These are phyloP conservation scores for Rhododendron ovatum DNA, from an alignment of 148 eudicot species.

Conservation along the genomic window DNA sequence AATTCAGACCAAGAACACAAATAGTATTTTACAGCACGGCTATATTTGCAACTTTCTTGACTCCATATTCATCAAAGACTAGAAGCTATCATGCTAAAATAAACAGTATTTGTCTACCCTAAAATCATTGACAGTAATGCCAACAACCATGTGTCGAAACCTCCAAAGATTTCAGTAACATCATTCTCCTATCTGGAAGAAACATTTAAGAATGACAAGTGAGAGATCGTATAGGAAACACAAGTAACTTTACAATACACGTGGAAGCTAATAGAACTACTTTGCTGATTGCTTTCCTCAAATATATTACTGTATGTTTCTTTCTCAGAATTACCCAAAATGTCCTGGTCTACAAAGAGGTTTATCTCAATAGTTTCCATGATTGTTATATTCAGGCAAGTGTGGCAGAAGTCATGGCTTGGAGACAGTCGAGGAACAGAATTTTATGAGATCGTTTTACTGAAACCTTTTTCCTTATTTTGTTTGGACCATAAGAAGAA, in stretches of 20 bases:
- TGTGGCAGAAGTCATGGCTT: neutral
- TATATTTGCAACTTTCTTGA: neutral
- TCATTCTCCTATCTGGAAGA: neutral
- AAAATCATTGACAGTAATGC: neutral
- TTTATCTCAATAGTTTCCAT: neutral
- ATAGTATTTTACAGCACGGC: neutral
- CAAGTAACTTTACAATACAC: neutral
- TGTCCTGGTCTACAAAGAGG: neutral
- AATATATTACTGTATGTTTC: neutral
- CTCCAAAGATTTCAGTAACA: neutral
- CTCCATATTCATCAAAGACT: neutral
- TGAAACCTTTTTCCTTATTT: neutral
- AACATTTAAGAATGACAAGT: neutral
- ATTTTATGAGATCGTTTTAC: neutral
- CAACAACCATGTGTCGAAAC: neutral
- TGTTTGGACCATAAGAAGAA: neutral
- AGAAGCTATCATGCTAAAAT: neutral
- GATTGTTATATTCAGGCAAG: neutral
- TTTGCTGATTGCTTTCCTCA: neutral
- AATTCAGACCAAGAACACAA: neutral
- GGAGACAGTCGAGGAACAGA: neutral
- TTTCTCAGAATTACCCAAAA: neutral
- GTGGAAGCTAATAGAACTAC: neutral
- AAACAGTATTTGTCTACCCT: neutral
- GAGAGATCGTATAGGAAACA: neutral